Base-by-base conservation (phyloP, 2,329 filamentous ascomycete species). In the Byssochlamys sp. region DNA sequence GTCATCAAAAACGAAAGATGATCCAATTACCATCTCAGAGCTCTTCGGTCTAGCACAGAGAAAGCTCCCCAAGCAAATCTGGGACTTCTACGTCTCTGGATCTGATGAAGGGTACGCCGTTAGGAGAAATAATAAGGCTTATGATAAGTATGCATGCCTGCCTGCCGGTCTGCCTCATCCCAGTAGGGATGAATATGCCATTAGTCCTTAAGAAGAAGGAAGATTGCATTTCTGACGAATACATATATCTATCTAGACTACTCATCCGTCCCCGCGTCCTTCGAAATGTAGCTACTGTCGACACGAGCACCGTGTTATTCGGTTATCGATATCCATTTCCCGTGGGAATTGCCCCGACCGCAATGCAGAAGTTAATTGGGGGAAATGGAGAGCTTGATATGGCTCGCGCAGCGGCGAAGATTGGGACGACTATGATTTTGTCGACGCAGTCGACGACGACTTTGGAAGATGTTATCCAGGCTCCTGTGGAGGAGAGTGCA, bases 361-460 rank as follows among this genome's bases (percentile, higher is more conserved):
- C 77, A 2, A 77, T 80, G 72, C 78, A 81, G 61, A 67, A 71
- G 19, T 69, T 81, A 10, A 78, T 78, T 1, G 78, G 80, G 57
- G 65, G 70, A 0, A 77, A 79, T 52, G 79, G 78, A 19, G 79
- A 81, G 62, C 56, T 76, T 2, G 79, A 73, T 1, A 80, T 77
- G 0, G 75, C 74, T 0, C 69, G 74, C 2, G 78, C 77, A 0
- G 76, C 74, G 19, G 70, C 69, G 7, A 67, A 67, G 7, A 62
- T 66, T 6, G 70, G 70, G 9, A 65, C 78, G 14, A 61, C 71
- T 59, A 79, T 78, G 77, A 77, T 71, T 12, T 66, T 80, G 26
- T 76, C 71, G 3, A 71, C 66, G 9, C 80, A 72, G 57, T 65
- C 75, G 10, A 79, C 73, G 6, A 69, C 67, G 25, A 66, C 69